Conservation (phyloP, 768 basidiomycete species). For the Hortiboletus flavorubellus region DNA sequence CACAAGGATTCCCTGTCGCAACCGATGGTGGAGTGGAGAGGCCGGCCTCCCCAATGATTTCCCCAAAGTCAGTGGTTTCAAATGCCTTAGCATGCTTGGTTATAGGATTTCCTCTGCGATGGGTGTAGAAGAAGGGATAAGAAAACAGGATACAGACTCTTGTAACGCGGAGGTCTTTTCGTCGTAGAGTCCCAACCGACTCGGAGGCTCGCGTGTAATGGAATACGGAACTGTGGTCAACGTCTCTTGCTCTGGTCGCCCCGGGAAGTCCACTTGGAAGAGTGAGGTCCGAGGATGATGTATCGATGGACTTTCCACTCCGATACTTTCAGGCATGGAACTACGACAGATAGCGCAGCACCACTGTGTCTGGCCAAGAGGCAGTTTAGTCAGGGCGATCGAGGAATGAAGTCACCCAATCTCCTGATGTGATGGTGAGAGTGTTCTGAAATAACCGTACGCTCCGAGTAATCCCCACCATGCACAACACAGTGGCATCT, state of each 20-base stretch:
- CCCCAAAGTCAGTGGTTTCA: constrained; percentile 80
- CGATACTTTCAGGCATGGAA: constrained; percentile 62
- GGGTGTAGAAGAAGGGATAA: not conserved
- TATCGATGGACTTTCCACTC: constrained; percentile 73
- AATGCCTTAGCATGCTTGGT: constrained; percentile 72
- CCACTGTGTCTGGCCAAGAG: constrained; percentile 51
- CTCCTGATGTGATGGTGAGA: constrained; percentile 70
- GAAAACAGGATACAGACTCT: constrained; percentile 27
- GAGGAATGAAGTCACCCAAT: constrained; percentile 76
- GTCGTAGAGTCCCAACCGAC: constrained; percentile 46
- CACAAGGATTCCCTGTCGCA: constrained; percentile 33
- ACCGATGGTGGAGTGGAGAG: constrained; percentile 16
- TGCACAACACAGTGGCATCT: constrained; percentile 86
- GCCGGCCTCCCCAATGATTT: constrained; percentile 50
- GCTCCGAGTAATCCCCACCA: constrained; percentile 73
- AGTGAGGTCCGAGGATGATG: constrained; percentile 89
- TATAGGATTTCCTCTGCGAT: constrained; percentile 64
- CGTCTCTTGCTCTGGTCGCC: constrained; percentile 76
- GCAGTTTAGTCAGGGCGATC: not conserved
- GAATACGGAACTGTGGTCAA: constrained; percentile 87
- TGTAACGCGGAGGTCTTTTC: constrained; percentile 52
- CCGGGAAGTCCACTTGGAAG: constrained; percentile 87
- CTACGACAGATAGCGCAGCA: constrained; percentile 56
- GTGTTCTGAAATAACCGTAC: constrained; percentile 65
- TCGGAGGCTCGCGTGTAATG: constrained; percentile 57